Evolutionary conservation across 441 rosid species (phyloP).

Genomic region (Jatropha multifida): DNA sequence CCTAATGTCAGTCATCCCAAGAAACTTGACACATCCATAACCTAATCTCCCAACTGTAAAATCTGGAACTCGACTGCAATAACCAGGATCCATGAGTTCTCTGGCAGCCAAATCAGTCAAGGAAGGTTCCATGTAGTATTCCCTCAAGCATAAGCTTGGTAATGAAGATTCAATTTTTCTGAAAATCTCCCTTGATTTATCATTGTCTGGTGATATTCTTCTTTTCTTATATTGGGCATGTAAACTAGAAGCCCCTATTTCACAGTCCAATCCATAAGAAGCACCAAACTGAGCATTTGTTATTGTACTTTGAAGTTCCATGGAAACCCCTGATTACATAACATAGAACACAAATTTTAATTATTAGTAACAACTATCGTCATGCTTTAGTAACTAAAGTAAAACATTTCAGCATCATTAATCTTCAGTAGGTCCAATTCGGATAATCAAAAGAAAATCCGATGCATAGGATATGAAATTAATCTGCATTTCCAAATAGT

Average conservation of each 20-base stretch:
- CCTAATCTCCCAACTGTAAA: slow-evolving; percentile 77
- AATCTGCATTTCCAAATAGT: background rate
- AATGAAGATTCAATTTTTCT: slow-evolving; percentile 42
- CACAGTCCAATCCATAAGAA: slow-evolving; percentile 27
- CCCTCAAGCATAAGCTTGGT: slow-evolving; percentile 52
- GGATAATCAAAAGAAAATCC: background rate
- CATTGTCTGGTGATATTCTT: slow-evolving; percentile 34
- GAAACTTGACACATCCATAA: slow-evolving; percentile 67
- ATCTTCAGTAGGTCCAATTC: background rate
- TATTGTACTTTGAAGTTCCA: slow-evolving; percentile 20
- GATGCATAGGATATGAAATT: background rate
- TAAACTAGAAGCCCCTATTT: slow-evolving; percentile 31
- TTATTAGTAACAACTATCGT: background rate
- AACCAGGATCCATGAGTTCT: slow-evolving; percentile 64
- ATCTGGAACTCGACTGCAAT: slow-evolving; percentile 64
- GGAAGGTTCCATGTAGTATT: slow-evolving; percentile 67
- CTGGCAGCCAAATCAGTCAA: slow-evolving; percentile 48
- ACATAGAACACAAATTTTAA: slow-evolving; percentile 9
- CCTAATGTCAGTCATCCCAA: slow-evolving; percentile 82
- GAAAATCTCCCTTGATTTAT: slow-evolving; percentile 21
- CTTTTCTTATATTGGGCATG: slow-evolving; percentile 46
- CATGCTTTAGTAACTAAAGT: slow-evolving; percentile 4
- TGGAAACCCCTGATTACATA: slow-evolving; percentile 38
- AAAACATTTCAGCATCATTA: background rate
- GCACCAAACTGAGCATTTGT: slow-evolving; percentile 12